Evolutionary conservation across 331 rosid species (phyloP).

Genomic region (Pyracantha coccinea): DNA sequence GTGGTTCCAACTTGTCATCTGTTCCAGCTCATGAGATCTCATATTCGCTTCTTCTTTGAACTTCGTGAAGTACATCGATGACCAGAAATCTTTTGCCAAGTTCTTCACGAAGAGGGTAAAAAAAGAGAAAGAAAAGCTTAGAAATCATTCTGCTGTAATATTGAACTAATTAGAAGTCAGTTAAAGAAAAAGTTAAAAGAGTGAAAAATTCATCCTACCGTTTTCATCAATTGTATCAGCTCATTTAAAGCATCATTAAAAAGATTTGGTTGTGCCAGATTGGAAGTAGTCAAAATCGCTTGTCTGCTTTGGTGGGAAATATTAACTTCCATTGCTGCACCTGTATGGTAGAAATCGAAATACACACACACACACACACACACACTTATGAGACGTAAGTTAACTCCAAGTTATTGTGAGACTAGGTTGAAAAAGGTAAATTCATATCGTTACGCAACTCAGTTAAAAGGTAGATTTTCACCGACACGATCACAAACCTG

Average conservation of each 20-base stretch:
- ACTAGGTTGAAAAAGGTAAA: not conserved
- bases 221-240: constrained; percentile 69
- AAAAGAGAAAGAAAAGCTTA: not conserved
- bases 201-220: constrained; percentile 28
- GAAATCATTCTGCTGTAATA: not conserved
- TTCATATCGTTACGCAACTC: not conserved
- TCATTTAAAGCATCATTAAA: constrained; percentile 66
- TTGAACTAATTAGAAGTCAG: not conserved
- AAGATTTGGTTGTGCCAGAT: constrained; percentile 64
- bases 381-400: not conserved
- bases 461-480: not conserved
- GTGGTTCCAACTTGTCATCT: constrained; percentile 57
- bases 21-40: constrained; percentile 57
- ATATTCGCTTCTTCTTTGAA: constrained; percentile 56
- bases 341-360: constrained; percentile 28
- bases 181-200: not conserved
- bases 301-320: constrained; percentile 83
- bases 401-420: not conserved
- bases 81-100: constrained; percentile 84
- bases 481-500: constrained; percentile 42
- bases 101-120: constrained; percentile 37
- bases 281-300: constrained; percentile 65
- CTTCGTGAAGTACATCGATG: constrained; percentile 77
- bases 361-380: not conserved
- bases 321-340: constrained; percentile 81